These are phyloP conservation scores for Saccharomycopsis sp. DNA, from an alignment of 805 yeast genomes.

Conservation along the genomic window DNA sequence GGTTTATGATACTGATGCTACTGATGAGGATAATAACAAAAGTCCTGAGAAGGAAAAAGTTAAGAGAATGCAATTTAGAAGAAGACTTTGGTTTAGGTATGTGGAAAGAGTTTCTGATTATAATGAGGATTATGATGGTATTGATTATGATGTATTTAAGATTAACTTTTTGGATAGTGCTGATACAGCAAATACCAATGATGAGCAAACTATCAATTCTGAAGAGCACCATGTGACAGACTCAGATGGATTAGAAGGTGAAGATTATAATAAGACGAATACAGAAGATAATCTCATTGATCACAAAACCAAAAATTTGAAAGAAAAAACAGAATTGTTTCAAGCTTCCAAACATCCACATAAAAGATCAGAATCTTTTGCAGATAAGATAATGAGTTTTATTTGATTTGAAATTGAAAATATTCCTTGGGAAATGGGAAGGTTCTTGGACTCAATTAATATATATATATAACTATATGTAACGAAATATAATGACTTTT, in stretches of 20 bases:
- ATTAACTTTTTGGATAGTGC: no score
- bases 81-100: slow-evolving; percentile 57
- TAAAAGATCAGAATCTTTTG: neutral
- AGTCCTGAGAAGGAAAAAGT: no score
- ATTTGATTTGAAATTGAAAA: neutral
- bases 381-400: neutral
- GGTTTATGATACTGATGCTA: slow-evolving; percentile 58
- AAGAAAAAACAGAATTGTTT: neutral
- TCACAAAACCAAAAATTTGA: no score
- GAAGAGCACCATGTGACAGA: no score
- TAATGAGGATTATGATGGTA: slow-evolving; percentile 8
- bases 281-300: no score
- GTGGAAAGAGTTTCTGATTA: slow-evolving; percentile 10
- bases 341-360: neutral
- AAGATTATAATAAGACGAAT: neutral
- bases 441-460: no score
- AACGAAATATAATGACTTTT: no score
- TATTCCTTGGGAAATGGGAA: neutral
- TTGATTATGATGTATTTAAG: slow-evolving; percentile 3
- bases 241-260: no score
- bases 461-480: no score
- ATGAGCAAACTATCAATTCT: no score
- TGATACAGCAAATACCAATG: no score
- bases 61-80: slow-evolving; percentile 35
- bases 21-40: slow-evolving; percentile 20